Conservation (phyloP, 2,329 filamentous ascomycete genomes). For the Aspergillus awamori region DNA sequence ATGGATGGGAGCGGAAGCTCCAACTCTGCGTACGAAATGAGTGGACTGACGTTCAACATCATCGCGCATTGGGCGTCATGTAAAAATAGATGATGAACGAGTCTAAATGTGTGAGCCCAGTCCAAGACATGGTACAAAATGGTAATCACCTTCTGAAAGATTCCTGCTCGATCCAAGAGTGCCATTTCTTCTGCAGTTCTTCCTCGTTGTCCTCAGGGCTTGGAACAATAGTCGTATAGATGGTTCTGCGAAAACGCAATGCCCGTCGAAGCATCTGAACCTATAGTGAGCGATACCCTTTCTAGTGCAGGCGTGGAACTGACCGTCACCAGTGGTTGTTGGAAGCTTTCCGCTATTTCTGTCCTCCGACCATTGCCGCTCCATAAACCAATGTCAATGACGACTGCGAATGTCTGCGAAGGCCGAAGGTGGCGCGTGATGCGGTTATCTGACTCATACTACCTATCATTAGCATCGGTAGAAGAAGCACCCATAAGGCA, state of each 20-base stretch:
- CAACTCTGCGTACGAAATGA: slow-evolving; percentile 70
- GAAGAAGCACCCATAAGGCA: slow-evolving; percentile 60
- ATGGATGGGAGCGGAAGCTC: slow-evolving; percentile 66
- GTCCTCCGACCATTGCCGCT: slow-evolving; percentile 62
- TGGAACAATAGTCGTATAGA: slow-evolving; percentile 57
- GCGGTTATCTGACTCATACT: slow-evolving; percentile 45
- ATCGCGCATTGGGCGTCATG: slow-evolving; percentile 70
- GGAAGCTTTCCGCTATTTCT: slow-evolving; percentile 62
- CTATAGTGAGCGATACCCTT: not conserved
- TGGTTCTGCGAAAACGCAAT: slow-evolving; percentile 61
- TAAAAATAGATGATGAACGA: slow-evolving; percentile 67
- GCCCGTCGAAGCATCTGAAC: slow-evolving; percentile 57
- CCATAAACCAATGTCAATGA: slow-evolving; percentile 60
- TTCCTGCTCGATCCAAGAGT: slow-evolving; percentile 64
- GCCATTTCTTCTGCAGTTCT: slow-evolving; percentile 66
- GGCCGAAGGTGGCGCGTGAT: slow-evolving; percentile 58
- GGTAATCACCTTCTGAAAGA: slow-evolving; percentile 62
- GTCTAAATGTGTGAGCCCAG: slow-evolving; percentile 28
- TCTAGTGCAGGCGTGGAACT: slow-evolving; percentile 6
- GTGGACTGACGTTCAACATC: slow-evolving; percentile 64
- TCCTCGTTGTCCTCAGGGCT: slow-evolving; percentile 59
- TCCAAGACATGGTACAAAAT: slow-evolving; percentile 2
- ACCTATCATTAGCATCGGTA: not conserved
- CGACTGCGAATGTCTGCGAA: slow-evolving; percentile 54
- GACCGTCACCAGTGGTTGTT: slow-evolving; percentile 56